A percentile compares a stretch with the other conserved stretches of the same genome.
Evolutionary conservation across 768 basidiomycete species (phyloP).

Genomic region (Auriscalpium orientale): DNA sequence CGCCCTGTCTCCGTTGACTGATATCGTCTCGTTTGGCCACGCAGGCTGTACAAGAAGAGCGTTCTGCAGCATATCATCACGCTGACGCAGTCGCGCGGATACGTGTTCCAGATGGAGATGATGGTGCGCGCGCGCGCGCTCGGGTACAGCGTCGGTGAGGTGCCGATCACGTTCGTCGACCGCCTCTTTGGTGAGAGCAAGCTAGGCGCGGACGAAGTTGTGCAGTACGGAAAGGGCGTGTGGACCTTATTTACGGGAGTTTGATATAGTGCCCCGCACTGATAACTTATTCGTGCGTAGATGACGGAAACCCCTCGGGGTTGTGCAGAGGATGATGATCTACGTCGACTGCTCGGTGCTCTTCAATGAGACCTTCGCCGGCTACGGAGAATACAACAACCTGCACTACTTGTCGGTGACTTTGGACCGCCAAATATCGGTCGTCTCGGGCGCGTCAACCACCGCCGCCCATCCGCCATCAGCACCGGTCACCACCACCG

Average conservation of each 20-base stretch:
- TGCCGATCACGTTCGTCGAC: slow-evolving; percentile 93
- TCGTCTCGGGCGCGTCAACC: slow-evolving; percentile 4
- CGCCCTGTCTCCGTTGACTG: not conserved
- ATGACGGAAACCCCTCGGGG: too few species aligned
- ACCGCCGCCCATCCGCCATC: slow-evolving; percentile 10
- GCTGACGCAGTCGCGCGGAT: slow-evolving; percentile 79
- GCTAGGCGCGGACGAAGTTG: slow-evolving; percentile 80
- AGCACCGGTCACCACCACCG: slow-evolving; percentile 4
- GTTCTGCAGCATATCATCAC: slow-evolving; percentile 81
- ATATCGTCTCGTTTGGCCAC: not conserved
- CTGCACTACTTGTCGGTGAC: not conserved
- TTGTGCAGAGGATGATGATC: too few species aligned
- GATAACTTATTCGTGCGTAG: too few species aligned
- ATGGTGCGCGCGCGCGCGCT: slow-evolving; percentile 83
- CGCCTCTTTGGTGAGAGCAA: slow-evolving; percentile 92
- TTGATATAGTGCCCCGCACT: slow-evolving; percentile 24
- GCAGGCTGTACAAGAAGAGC: slow-evolving; percentile 66
- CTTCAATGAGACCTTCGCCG: too few species aligned
- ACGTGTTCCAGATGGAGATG: slow-evolving; percentile 99
- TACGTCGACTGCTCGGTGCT: too few species aligned
- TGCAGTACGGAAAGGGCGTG: slow-evolving; percentile 81
- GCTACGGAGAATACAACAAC: not conserved
- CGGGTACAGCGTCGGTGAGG: slow-evolving; percentile 82
- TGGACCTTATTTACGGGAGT: slow-evolving; percentile 72
- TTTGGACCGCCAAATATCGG: not conserved